A percentile compares a stretch with the other conserved stretches of the same genome.
Conservation (phyloP, 2,329 filamentous ascomycete species). For the Aspergillus ibericus region DNA sequence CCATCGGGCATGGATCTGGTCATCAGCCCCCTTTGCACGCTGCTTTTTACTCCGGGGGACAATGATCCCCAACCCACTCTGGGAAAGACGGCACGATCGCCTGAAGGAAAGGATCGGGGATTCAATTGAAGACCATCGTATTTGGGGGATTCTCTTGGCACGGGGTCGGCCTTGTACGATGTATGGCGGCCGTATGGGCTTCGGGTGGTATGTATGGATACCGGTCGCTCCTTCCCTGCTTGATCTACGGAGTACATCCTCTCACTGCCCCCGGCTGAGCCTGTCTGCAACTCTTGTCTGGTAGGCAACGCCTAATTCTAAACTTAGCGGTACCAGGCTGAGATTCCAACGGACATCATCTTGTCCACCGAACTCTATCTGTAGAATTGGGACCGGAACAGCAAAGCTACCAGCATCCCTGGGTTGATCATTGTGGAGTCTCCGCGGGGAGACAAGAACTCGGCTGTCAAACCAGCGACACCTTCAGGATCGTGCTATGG, state of each 20-base stretch:
- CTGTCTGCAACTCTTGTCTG: slow-evolving; percentile 4
- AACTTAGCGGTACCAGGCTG: neutral
- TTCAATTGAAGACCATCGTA: neutral
- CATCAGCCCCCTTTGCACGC: slow-evolving; percentile 4
- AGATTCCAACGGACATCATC: neutral
- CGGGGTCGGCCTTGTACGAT: neutral
- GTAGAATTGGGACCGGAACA: neutral
- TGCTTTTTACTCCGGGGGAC: slow-evolving; percentile 2
- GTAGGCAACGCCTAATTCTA: slow-evolving; percentile 16
- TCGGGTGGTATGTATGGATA: slow-evolving; percentile 1
- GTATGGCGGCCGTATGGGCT: slow-evolving; percentile 1
- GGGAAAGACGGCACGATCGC: slow-evolving; percentile 2
- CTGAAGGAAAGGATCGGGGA: neutral
- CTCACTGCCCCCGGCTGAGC: neutral
- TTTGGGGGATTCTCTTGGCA: neutral
- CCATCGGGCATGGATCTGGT: slow-evolving; percentile 13
- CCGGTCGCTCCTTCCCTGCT: neutral
- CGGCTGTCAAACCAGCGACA: neutral
- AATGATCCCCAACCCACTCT: neutral
- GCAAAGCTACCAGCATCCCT: slow-evolving; percentile 4
- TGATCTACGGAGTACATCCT: no score
- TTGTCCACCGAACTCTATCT: neutral
- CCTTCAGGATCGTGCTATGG: neutral
- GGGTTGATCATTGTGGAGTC: slow-evolving; percentile 16
- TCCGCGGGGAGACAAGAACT: neutral